phyloP scores from a whole-genome alignment of 2,329 filamentous ascomycete genomes.

The Xylaria sp. region DNA sequence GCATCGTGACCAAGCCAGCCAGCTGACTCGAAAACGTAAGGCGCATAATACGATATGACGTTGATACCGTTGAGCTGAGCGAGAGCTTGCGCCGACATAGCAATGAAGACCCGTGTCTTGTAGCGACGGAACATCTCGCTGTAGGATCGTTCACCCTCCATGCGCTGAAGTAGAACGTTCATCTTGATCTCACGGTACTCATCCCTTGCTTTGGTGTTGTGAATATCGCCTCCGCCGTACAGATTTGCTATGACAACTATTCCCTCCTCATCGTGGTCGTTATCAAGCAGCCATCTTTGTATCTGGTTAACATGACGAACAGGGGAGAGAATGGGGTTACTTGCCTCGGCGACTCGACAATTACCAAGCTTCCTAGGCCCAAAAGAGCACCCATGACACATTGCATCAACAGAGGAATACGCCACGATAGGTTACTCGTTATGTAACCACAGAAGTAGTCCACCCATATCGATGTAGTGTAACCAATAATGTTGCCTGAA shows the following conservation, averaged over 20 bases:
- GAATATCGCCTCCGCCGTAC: conserved; percentile 94
- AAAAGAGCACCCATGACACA: conserved; percentile 92
- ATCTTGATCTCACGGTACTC: conserved; percentile 99
- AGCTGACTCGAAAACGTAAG: conserved; percentile 93
- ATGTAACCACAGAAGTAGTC: conserved; percentile 98
- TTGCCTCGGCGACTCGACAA: conserved; percentile 94
- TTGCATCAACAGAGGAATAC: conserved; percentile 88
- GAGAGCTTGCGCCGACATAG: conserved; percentile 96
- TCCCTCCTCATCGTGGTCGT: conserved; percentile 97
- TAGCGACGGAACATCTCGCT: conserved; percentile 95
- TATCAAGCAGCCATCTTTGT: conserved; percentile 91
- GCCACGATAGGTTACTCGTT: conserved; percentile 85
- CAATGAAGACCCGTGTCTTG: conserved; percentile 91
- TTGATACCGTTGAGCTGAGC: conserved; percentile 99
- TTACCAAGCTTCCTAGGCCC: conserved; percentile 85
- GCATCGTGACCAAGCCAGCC: conserved; percentile 94
- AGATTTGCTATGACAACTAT: conserved; percentile 98
- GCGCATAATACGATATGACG: conserved; percentile 98
- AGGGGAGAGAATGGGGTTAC: conserved; percentile 27
- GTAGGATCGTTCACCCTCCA: conserved; percentile 94
- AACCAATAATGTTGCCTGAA: conserved; percentile 95
- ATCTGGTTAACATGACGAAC: conserved; percentile 45
- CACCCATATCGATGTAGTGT: conserved; percentile 97
- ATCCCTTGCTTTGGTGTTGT: conserved; percentile 89
- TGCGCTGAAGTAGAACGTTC: conserved; percentile 90